Evolutionary conservation across 768 basidiomycete genomes (phyloP), one percentile per base, ranked within the genome.

Genomic region (Rhodotorula paludigena): DNA sequence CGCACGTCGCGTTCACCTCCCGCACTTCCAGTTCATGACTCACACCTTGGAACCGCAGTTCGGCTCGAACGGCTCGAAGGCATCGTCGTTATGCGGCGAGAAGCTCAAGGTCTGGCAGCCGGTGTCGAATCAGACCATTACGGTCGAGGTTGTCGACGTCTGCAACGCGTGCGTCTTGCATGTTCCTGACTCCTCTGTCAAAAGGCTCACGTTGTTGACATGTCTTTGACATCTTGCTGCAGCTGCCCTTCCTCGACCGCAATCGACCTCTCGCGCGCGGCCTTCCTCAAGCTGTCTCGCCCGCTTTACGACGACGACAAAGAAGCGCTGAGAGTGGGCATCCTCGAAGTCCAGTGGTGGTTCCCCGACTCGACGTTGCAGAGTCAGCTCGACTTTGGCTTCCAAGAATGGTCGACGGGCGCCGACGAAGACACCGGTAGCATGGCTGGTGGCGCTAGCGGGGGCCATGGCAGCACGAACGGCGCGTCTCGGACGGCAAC

Each of bases 241-340:
- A 59, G 58, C 32, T 59, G 58, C 58, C 32, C 58, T 8, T 20
- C 47, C n/a, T 1, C 44, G 15, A 33, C 35, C 21, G 18, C 54
- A n/a, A 47, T 63, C 47, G 62, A 63, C 36, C 62, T 63, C 28
- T 56, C 44, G 20, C 45, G 28, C 28, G 20, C 41, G 18, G 52
- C 41, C 16, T 45, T 36, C 35, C 41, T 63, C 42, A 11, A 4
- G 0, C 52, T 53, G 42, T 11, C 52, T 20, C 41, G 42, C 20
- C 39, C 49, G 0, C 38, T 36, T 3, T 35, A 38, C 23, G 32
- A 28, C 32, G 14, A n/a, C 32, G 23, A 14, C 32, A 47, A 23
- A 16, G 47, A 45, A 8, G 44, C 45, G 18, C 58, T 59, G n/a
- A 47, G 49, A 9, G 20, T 15, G 12, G 58, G 58, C n/a, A 47